Conservation (phyloP, 345 rosid genomes). For the Hypericum perforatum region DNA sequence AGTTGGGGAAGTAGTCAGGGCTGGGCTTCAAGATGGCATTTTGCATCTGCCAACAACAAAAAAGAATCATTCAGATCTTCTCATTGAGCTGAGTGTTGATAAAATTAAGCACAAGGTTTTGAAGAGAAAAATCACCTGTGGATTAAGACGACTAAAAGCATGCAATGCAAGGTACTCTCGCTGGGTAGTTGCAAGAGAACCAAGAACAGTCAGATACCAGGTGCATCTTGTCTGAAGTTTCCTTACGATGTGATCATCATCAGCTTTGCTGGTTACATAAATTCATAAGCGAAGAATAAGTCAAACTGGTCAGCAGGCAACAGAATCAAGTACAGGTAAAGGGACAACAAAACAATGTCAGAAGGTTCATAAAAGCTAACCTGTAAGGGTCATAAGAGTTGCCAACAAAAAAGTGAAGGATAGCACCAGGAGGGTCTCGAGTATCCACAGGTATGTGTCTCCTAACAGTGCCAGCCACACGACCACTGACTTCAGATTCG, state of each 20-base stretch:
- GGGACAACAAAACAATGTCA: not conserved
- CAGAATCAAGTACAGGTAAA: not conserved
- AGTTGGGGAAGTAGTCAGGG: constrained; percentile 86
- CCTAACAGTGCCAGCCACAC: constrained; percentile 94
- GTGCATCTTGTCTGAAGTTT: constrained; percentile 72
- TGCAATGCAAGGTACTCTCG: constrained; percentile 97
- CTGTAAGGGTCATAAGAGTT: constrained; percentile 56
- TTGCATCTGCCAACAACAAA: constrained; percentile 63
- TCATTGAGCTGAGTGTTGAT: constrained; percentile 7
- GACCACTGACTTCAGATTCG: constrained; percentile 61
- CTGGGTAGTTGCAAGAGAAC: constrained; percentile 98
- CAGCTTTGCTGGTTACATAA: constrained; percentile 43
- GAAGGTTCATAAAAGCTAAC: constrained; percentile 22
- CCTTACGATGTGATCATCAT: constrained; percentile 76
- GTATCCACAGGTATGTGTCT: constrained; percentile 79
- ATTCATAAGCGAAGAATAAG: not conserved
- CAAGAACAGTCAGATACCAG: constrained; percentile 92
- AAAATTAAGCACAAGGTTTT: not conserved
- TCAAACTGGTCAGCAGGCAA: not conserved
- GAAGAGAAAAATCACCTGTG: constrained; percentile 53
- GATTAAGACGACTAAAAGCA: constrained; percentile 92
- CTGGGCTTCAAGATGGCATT: constrained; percentile 83
- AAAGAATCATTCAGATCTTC: constrained; percentile 10
- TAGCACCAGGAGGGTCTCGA: constrained; percentile 96
- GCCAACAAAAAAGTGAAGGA: constrained; percentile 94